A percentile compares a stretch with the other conserved stretches of the same genome.
Evolutionary conservation across 176 grass and related monocot genomes (phyloP).

Genomic region (Pharus latifolius): DNA sequence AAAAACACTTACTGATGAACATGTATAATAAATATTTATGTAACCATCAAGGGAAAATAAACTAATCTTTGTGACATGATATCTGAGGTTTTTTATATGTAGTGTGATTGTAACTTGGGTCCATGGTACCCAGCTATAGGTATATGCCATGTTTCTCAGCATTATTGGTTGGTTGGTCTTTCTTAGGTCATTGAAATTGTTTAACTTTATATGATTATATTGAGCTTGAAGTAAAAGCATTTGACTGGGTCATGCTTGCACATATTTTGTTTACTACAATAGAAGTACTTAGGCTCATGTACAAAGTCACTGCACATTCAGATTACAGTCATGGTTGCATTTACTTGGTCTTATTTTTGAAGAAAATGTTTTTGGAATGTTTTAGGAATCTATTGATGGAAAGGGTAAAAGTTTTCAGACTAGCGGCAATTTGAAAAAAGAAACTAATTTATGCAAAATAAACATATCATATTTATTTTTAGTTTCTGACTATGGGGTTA

Average conservation of each 20-base stretch:
- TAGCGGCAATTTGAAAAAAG: background rate
- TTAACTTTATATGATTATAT: background rate
- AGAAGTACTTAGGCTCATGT: background rate
- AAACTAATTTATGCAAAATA: background rate
- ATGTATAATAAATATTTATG: conserved; percentile 12
- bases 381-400: background rate
- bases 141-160: conserved; percentile 21
- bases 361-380: background rate
- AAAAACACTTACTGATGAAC: conserved; percentile 1
- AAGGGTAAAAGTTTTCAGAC: background rate
- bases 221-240: background rate
- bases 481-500: no score
- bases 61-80: background rate
- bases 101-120: background rate
- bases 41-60: conserved; percentile 9
- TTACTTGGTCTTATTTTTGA: background rate
- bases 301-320: background rate
- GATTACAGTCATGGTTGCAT: background rate
- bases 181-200: background rate
- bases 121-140: conserved; percentile 6
- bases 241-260: conserved; percentile 9
- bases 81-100: background rate
- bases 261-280: background rate
- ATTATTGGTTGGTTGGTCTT: conserved; percentile 32
- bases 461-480: no score